A percentile compares a stretch with the other conserved stretches of the same genome.
Conservation (phyloP, 306 rosid genomes). For the apple (Malus domestica) region DNA sequence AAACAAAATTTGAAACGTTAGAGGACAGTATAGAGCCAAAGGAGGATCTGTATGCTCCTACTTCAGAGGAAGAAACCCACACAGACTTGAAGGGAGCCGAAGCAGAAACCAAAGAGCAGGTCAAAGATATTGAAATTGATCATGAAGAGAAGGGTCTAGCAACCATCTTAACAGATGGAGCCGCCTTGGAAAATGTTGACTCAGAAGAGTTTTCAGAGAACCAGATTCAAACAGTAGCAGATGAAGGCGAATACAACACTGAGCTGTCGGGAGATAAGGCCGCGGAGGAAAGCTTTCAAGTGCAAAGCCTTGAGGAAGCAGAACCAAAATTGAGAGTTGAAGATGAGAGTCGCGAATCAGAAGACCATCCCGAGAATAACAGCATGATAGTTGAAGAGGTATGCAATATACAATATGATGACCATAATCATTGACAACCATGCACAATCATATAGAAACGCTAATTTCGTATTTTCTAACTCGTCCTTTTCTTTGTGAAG, state of each 20-base stretch:
- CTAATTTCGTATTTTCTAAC: neutral
- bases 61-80: constrained; percentile 2
- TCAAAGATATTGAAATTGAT: neutral
- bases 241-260: neutral
- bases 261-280: neutral
- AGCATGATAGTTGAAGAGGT: neutral
- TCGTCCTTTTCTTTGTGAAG: neutral
- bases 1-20: constrained; percentile 1
- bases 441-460: neutral
- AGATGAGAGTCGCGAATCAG: neutral
- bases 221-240: neutral
- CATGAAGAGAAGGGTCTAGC: constrained; percentile 10
- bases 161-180: constrained; percentile 6
- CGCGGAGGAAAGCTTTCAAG: neutral
- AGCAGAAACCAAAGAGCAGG: neutral
- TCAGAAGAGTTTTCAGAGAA: neutral
- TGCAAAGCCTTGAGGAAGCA: constrained; percentile 10
- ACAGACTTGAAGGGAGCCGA: neutral
- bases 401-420: neutral
- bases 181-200: neutral
- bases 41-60: neutral
- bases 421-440: neutral
- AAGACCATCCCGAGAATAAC: neutral
- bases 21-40: constrained; percentile 12
- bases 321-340: constrained; percentile 10